These are phyloP conservation scores for Helianthus tuberosus DNA, from an alignment of 129 eudicot species.

Conservation along the genomic window DNA sequence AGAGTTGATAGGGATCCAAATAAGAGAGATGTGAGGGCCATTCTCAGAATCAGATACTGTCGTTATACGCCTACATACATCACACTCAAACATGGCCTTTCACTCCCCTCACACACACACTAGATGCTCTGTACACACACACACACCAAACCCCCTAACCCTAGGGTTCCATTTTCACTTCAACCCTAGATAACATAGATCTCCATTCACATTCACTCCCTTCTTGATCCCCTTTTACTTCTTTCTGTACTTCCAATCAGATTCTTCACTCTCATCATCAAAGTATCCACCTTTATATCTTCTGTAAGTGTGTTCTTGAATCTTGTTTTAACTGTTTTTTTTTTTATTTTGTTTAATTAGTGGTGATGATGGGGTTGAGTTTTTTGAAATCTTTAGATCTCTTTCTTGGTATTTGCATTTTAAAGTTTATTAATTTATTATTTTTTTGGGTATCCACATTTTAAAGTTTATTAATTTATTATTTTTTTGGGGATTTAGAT, in stretches of 20 bases:
- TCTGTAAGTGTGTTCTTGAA: neutral
- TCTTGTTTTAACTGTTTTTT: neutral
- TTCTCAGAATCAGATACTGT: constrained; percentile 31
- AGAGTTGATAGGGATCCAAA: constrained; percentile 29
- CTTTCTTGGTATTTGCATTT: neutral
- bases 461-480: neutral
- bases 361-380: neutral
- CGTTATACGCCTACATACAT: constrained; percentile 42
- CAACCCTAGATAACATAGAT: constrained; percentile 27
- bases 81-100: constrained; percentile 26
- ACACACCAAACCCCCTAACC: neutral
- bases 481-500: neutral
- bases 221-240: constrained; percentile 1
- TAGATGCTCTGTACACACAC: neutral
- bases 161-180: constrained; percentile 31
- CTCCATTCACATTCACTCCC: neutral
- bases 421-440: neutral
- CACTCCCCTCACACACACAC: constrained; percentile 32
- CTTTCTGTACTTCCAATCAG: neutral
- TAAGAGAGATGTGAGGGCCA: constrained; percentile 25
- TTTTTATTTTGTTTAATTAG: neutral
- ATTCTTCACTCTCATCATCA: neutral
- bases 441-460: neutral
- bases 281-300: constrained; percentile 22
- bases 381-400: constrained; percentile 10